Evolutionary conservation across 148 eudicot genomes (phyloP).

Genomic region (Cornus suecica): DNA sequence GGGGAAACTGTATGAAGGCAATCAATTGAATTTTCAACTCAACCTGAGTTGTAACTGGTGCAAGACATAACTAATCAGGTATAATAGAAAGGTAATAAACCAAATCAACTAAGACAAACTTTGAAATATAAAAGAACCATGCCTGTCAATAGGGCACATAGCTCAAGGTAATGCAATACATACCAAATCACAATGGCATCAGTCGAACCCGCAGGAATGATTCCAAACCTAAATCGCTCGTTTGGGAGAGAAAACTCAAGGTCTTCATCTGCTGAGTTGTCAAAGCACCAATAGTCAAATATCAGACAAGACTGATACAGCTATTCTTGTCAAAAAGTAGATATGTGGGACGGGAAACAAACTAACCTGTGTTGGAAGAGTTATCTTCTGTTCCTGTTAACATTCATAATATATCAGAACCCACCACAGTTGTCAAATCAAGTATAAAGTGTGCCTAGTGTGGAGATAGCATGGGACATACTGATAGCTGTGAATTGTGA

Average conservation of each 20-base stretch:
- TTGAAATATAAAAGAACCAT: not conserved
- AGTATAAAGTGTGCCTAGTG: slow-evolving; percentile 8
- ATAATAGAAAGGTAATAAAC: not conserved
- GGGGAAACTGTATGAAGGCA: no score
- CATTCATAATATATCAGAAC: slow-evolving; percentile 14
- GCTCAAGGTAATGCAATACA: slow-evolving; percentile 15
- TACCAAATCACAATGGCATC: slow-evolving; percentile 98
- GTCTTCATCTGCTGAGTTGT: slow-evolving; percentile 46
- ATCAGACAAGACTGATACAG: not conserved
- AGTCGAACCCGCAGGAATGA: slow-evolving; percentile 97
- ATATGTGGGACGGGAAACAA: not conserved
- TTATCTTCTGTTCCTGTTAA: slow-evolving; percentile 39
- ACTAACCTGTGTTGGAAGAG: slow-evolving; percentile 42
- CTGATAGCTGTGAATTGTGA: slow-evolving; percentile 38
- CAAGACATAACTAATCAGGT: not conserved
- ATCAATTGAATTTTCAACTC: no score
- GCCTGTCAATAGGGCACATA: not conserved
- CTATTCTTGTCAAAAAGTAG: not conserved
- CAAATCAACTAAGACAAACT: slow-evolving; percentile 2
- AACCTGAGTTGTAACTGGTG: not conserved
- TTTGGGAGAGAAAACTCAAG: slow-evolving; percentile 62
- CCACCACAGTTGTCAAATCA: slow-evolving; percentile 11
- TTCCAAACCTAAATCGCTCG: slow-evolving; percentile 74
- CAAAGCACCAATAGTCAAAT: slow-evolving; percentile 17
- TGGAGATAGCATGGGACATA: slow-evolving; percentile 33